A percentile compares a stretch with the other conserved stretches of the same genome.
phyloP scores from a whole-genome alignment of 768 basidiomycete species.

The Lactifluus subvellereus region DNA sequence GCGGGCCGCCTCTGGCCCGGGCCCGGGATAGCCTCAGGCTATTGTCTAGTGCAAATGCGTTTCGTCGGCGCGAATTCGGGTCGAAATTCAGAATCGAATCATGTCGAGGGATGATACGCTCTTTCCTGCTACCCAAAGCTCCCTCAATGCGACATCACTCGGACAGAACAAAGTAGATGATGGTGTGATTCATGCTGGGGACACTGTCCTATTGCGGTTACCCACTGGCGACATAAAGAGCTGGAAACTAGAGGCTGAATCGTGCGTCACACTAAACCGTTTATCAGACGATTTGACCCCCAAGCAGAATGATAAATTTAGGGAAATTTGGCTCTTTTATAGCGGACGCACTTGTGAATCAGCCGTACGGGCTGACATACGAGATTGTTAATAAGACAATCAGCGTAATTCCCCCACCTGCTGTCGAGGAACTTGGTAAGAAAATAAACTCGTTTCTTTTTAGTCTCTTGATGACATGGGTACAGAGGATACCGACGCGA shows the following conservation, averaged over 20 bases:
- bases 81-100: background rate
- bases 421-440: slow-evolving; percentile 77
- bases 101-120: background rate
- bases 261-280: slow-evolving; percentile 2
- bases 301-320: slow-evolving; percentile 56
- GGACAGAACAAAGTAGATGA: background rate
- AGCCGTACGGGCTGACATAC: slow-evolving; percentile 85
- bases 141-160: background rate
- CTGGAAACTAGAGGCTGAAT: slow-evolving; percentile 54
- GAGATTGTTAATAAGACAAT: slow-evolving; percentile 75
- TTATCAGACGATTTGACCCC: background rate
- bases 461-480: slow-evolving; percentile 6
- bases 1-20: background rate
- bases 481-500: slow-evolving; percentile 92
- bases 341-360: slow-evolving; percentile 68
- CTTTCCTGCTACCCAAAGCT: background rate
- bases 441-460: background rate
- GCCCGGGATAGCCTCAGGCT: background rate
- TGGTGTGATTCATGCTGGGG: slow-evolving; percentile 50
- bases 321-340: slow-evolving; percentile 86
- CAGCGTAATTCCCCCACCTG: slow-evolving; percentile 52
- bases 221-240: slow-evolving; percentile 77
- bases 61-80: background rate
- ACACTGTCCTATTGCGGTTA: slow-evolving; percentile 72
- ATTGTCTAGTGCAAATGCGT: no score